phyloP scores from a whole-genome alignment of 2,329 filamentous ascomycete genomes.

The Elsinoe batatas region DNA sequence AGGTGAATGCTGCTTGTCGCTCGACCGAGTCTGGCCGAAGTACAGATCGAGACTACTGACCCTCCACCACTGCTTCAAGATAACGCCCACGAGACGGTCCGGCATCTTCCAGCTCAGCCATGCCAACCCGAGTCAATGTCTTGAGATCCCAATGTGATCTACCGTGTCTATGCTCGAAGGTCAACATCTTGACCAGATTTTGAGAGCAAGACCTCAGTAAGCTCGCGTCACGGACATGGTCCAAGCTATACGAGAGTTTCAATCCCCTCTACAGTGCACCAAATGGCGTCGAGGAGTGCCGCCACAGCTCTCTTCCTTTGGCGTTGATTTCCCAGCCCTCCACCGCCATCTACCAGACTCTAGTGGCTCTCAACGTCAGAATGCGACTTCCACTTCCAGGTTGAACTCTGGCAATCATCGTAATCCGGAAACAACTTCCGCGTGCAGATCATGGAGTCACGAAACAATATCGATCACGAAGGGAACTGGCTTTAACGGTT shows the following conservation, averaged over 20 bases:
- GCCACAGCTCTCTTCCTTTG: not conserved
- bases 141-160: not conserved
- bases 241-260: constrained; percentile 1
- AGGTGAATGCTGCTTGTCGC: not conserved
- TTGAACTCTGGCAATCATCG: not conserved
- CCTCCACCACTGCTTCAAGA: too few relatives aligned
- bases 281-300: not conserved
- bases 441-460: too few relatives aligned
- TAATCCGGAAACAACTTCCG: not conserved
- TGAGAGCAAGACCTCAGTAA: not conserved
- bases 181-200: not conserved
- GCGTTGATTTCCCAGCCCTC: not conserved
- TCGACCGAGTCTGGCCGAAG: not conserved
- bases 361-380: too few relatives aligned
- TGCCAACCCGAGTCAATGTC: too few relatives aligned
- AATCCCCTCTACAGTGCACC: not conserved
- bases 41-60: not conserved
- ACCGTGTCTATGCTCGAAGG: not conserved
- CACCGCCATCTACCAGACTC: too few relatives aligned
- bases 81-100: too few relatives aligned
- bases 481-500: not conserved
- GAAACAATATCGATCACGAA: not conserved
- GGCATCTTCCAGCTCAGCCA: too few relatives aligned
- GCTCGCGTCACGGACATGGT: not conserved
- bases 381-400: too few relatives aligned